Base-by-base conservation (phyloP, 305 asterid species). In the Solanum hybrid region DNA sequence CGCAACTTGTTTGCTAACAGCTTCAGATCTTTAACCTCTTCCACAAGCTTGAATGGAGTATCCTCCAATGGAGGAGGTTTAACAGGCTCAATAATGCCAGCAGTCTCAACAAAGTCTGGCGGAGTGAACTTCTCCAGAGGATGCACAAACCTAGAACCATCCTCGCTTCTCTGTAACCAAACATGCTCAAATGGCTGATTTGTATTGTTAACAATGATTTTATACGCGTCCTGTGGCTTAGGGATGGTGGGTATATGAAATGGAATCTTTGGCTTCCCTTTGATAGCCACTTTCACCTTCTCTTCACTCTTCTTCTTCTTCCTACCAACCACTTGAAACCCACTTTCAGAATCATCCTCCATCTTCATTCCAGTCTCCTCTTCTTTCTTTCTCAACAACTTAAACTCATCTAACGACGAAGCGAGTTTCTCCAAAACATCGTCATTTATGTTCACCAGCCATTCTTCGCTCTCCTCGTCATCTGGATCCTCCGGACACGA, bases 181-280 rank as follows among this genome's bases (percentile, higher is more conserved):
- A 96, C 99, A 86, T 97, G 99, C 80, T 96, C 97, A 86, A 95
- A 94, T 3, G 98, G 98, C 95, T 95, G 97, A 82, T 97, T 96
- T 14, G 90, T 10, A 91, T 97, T 97, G 92, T 96, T 95, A 89
- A 97, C 98, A 29, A 95, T 92, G 42, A 98, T 95, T 94, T 95
- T 98, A 82, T 90, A 96, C 94, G 91, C 96, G 5, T 98, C 99
- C 45, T 98, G 99, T 4, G 99, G 99, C 93, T 88, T 93, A 4
- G 95, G 93, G 45, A 98, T 91, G 10, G 92, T 91, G 7, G 98
- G 93, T 77, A 98, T 91, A 88, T 98, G 99, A 90, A 98, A 98
- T 5, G 98, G 97, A 88, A 96, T 88, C 92, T 95, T 98, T 0
- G 98, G 95, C 97, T 96, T 96, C 89, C 89, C 89, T 90, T 93